Evolutionary conservation across 306 rosid species (phyloP).

Genomic region (Malus orientalis): DNA sequence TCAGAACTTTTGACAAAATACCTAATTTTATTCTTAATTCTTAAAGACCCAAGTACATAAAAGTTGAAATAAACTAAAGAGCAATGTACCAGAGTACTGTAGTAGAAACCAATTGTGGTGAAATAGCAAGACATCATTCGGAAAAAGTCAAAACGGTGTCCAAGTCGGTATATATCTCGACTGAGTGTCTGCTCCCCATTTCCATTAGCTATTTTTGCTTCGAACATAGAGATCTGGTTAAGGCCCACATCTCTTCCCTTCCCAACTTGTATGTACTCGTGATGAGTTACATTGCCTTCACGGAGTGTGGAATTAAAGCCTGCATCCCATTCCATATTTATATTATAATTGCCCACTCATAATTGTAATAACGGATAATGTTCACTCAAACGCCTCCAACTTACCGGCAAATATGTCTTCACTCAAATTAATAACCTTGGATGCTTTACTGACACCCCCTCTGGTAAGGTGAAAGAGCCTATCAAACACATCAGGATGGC

Average conservation of each 20-base stretch:
- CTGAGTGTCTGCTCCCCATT: conserved; percentile 96
- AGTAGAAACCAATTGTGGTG: conserved; percentile 94
- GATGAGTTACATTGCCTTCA: conserved; percentile 98
- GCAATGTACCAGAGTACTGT: conserved; percentile 69
- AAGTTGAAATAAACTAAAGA: not conserved
- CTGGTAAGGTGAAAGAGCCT: conserved; percentile 93
- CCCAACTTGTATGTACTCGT: conserved; percentile 97
- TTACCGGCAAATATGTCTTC: conserved; percentile 99
- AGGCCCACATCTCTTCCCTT: conserved; percentile 99
- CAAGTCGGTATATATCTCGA: conserved; percentile 94
- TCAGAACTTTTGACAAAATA: conserved; percentile 4
- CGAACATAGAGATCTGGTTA: conserved; percentile 97
- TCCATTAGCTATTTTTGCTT: conserved; percentile 97
- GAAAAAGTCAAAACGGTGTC: conserved; percentile 96
- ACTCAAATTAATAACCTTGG: conserved; percentile 93
- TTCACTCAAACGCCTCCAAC: not conserved
- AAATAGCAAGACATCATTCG: conserved; percentile 93
- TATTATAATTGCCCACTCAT: not conserved
- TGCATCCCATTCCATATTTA: conserved; percentile 17
- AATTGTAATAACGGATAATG: not conserved
- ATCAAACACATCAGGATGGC: conserved; percentile 98
- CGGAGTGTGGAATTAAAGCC: conserved; percentile 98
- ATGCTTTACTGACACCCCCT: conserved; percentile 97
- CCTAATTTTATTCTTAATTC: not conserved
- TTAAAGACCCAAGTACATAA: not conserved